phyloP scores from a whole-genome alignment of 768 basidiomycete species.

The Gloeopeniophorella convolvens region DNA sequence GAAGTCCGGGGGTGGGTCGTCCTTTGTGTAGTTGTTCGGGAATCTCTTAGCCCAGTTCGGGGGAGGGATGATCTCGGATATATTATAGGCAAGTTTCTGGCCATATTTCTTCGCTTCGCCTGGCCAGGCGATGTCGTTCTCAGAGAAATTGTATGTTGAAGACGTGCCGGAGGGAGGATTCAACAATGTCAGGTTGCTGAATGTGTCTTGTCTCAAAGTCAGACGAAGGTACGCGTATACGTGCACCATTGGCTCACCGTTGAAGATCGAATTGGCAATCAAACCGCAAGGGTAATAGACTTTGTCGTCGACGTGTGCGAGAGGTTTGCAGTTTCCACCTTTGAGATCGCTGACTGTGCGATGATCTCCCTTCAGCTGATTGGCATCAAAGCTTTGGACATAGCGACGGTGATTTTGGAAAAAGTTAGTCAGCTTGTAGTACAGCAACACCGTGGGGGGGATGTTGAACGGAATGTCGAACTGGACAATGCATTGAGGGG shows the following conservation, averaged over 20 bases:
- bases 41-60: constrained; percentile 82
- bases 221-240: neutral
- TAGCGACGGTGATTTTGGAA: constrained; percentile 99
- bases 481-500: constrained; percentile 65
- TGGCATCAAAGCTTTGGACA: constrained; percentile 81
- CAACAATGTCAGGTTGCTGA: constrained; percentile 51
- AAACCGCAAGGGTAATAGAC: constrained; percentile 92
- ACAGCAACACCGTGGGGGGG: constrained; percentile 73
- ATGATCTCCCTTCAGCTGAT: constrained; percentile 75
- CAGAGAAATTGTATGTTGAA: constrained; percentile 65
- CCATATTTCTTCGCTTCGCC: constrained; percentile 91
- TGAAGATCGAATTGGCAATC: constrained; percentile 96
- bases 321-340: constrained; percentile 81
- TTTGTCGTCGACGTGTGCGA: constrained; percentile 45
- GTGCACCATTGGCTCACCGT: constrained; percentile 47
- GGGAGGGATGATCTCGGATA: constrained; percentile 76
- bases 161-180: constrained; percentile 42
- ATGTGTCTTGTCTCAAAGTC: constrained; percentile 57
- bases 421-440: constrained; percentile 96
- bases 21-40: constrained; percentile 65
- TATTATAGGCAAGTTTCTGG: constrained; percentile 49
- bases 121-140: constrained; percentile 88
- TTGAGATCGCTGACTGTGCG: constrained; percentile 45
- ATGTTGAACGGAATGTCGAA: constrained; percentile 82
- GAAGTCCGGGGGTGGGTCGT: constrained; percentile 67